Percentiles rank a stretch among this genome's conserved stretches.
phyloP scores from a whole-genome alignment of 2,329 filamentous ascomycete species.

The Cordyceps cateniannulata region DNA sequence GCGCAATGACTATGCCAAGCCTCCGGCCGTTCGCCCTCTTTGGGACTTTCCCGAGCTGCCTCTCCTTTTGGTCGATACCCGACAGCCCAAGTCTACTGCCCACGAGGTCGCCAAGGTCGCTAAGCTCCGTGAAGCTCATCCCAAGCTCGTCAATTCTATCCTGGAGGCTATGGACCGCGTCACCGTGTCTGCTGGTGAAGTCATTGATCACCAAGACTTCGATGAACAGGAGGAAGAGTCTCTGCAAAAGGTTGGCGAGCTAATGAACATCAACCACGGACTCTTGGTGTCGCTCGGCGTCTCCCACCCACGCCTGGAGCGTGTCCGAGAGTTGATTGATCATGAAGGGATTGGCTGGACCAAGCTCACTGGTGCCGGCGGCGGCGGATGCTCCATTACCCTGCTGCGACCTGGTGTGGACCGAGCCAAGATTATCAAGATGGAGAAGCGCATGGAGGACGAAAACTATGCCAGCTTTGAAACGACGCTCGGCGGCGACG shows the following conservation, averaged over 20 bases:
- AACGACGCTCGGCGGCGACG: conserved; percentile 86
- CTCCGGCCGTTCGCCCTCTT: conserved; percentile 68
- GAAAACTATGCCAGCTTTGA: conserved; percentile 81
- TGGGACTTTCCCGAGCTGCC: conserved; percentile 90
- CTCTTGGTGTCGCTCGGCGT: conserved; percentile 86
- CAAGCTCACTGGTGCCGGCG: conserved; percentile 91
- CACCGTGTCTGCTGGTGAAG: conserved; percentile 45
- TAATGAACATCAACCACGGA: conserved; percentile 92
- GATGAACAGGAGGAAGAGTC: conserved; percentile 56
- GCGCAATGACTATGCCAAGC: conserved; percentile 67
- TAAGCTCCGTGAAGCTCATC: conserved; percentile 63
- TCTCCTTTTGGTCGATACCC: conserved; percentile 82
- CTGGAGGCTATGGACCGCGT: conserved; percentile 80
- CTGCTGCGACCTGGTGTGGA: conserved; percentile 65
- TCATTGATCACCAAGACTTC: conserved; percentile 58
- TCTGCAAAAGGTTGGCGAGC: conserved; percentile 70
- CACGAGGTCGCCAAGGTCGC: conserved; percentile 83
- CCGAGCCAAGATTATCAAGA: conserved; percentile 47
- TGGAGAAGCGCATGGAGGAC: conserved; percentile 58
- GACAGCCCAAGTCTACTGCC: conserved; percentile 77
- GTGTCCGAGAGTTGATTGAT: conserved; percentile 85
- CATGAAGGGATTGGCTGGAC: conserved; percentile 90
- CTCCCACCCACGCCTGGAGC: conserved; percentile 87
- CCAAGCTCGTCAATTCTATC: conserved; percentile 71
- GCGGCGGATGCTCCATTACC: conserved; percentile 92